phyloP scores from a whole-genome alignment of 2,329 filamentous ascomycete genomes.

The Neopestalotiopsis sp. region DNA sequence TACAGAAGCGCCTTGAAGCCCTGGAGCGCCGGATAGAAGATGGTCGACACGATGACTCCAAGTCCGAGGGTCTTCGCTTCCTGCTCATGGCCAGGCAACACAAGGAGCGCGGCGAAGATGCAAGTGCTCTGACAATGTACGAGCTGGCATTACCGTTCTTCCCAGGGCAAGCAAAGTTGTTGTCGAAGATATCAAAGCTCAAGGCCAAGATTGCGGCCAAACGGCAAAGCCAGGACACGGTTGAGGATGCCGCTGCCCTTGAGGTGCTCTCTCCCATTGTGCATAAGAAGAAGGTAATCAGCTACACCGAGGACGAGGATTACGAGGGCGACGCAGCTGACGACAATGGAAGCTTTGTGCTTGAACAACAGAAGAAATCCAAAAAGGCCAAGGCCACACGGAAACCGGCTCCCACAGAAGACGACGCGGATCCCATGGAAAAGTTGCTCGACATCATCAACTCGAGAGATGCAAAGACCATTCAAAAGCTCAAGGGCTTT shows the following conservation, averaged over 20 bases:
- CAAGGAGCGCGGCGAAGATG: slow-evolving; percentile 81
- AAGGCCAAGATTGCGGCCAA: slow-evolving; percentile 54
- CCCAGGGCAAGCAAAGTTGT: slow-evolving; percentile 79
- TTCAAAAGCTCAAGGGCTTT: slow-evolving; percentile 72
- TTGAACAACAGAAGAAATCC: slow-evolving; percentile 25
- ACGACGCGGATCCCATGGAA: slow-evolving; percentile 60
- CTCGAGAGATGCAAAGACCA: slow-evolving; percentile 69
- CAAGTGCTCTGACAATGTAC: slow-evolving; percentile 82
- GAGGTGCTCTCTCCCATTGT: slow-evolving; percentile 13
- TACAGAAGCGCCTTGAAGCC: slow-evolving; percentile 81
- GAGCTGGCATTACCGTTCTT: slow-evolving; percentile 85
- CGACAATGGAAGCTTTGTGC: slow-evolving; percentile 41
- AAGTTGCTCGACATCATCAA: slow-evolving; percentile 75
- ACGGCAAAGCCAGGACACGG: slow-evolving; percentile 31
- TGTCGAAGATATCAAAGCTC: slow-evolving; percentile 72
- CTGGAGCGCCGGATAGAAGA: slow-evolving; percentile 86
- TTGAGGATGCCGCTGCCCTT: background rate
- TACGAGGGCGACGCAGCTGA: slow-evolving; percentile 38
- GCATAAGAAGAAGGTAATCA: slow-evolving; percentile 22
- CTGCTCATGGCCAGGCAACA: slow-evolving; percentile 92
- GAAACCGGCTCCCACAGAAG: slow-evolving; percentile 27
- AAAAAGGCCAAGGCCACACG: slow-evolving; percentile 30
- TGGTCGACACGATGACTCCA: slow-evolving; percentile 69
- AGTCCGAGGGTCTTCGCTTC: slow-evolving; percentile 83
- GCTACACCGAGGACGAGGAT: slow-evolving; percentile 24